These are phyloP conservation scores for Hondaea fermentalgiana DNA, from an alignment of 108 stramenopile species.

Conservation along the genomic window DNA sequence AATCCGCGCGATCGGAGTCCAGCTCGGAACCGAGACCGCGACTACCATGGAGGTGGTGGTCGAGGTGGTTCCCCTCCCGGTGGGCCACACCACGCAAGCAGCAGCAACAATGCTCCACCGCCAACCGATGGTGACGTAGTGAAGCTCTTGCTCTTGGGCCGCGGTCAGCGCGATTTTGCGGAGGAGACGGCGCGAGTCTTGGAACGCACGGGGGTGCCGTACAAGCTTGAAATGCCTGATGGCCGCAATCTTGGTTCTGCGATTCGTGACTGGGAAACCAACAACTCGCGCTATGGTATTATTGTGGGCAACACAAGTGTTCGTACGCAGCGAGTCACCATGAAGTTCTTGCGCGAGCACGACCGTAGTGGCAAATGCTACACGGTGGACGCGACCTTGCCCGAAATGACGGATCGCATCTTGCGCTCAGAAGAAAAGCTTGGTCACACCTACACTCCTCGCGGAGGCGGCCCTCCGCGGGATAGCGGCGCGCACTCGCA, in stretches of 20 bases:
- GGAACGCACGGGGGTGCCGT: not conserved
- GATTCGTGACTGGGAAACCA: not conserved
- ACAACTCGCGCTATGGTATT: not conserved
- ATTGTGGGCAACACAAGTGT: not conserved
- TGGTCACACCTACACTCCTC: not conserved
- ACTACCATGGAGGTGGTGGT: not conserved
- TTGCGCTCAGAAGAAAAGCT: not conserved
- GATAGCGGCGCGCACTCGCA: not conserved
- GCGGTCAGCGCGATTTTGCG: conserved; percentile 4
- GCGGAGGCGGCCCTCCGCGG: not conserved
- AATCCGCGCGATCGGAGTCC: not conserved
- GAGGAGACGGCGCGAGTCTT: not conserved
- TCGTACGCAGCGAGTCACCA: not conserved
- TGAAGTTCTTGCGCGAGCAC: not conserved
- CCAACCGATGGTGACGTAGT: not conserved
- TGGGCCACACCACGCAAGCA: not conserved
- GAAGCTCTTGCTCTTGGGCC: not conserved
- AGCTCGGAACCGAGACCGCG: not conserved
- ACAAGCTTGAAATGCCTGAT: conserved; percentile 5
- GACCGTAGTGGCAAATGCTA: not conserved
- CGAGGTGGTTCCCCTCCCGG: not conserved
- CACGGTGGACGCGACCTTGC: not conserved
- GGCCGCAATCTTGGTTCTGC: not conserved
- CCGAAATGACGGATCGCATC: not conserved
- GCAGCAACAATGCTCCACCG: not conserved